Conservation (phyloP, 257 asterid species). For the Ilex asprella region DNA sequence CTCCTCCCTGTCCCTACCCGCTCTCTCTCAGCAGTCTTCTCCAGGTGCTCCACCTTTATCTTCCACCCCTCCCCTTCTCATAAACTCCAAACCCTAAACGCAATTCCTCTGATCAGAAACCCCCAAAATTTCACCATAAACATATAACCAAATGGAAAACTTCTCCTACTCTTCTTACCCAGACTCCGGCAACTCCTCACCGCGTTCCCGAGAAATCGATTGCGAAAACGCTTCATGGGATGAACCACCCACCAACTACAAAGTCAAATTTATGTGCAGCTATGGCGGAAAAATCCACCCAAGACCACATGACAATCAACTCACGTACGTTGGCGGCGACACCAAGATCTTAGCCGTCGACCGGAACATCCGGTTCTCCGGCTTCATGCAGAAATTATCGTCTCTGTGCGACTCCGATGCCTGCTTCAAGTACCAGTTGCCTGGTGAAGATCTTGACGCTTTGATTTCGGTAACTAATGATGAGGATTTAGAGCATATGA, state of each 20-base stretch:
- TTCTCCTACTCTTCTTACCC: constrained; percentile 73
- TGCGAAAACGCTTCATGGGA: constrained; percentile 84
- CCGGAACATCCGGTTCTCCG: constrained; percentile 36
- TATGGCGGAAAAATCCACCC: constrained; percentile 94
- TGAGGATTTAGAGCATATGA: constrained; percentile 93
- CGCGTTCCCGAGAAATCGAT: constrained; percentile 83
- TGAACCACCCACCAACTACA: constrained; percentile 46
- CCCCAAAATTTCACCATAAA: no score
- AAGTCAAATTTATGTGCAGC: constrained; percentile 90
- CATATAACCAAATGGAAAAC: constrained; percentile 47
- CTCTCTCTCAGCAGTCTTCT: no score
- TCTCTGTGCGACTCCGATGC: constrained; percentile 56
- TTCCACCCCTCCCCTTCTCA: background rate
- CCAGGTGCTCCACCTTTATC: background rate
- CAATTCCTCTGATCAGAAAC: no score
- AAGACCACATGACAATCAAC: constrained; percentile 80
- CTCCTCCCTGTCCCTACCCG: no score
- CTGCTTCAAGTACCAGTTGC: constrained; percentile 82
- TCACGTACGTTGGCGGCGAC: constrained; percentile 87
- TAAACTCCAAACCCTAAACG: constrained; percentile 3
- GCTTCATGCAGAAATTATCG: constrained; percentile 68
- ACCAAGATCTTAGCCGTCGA: constrained; percentile 85
- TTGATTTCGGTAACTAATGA: constrained; percentile 89
- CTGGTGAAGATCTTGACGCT: constrained; percentile 96
- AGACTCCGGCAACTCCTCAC: constrained; percentile 88